Evolutionary conservation across 331 rosid genomes (phyloP), one percentile per base, ranked within the genome.

Genomic region (Rhamnella rubrinervis): DNA sequence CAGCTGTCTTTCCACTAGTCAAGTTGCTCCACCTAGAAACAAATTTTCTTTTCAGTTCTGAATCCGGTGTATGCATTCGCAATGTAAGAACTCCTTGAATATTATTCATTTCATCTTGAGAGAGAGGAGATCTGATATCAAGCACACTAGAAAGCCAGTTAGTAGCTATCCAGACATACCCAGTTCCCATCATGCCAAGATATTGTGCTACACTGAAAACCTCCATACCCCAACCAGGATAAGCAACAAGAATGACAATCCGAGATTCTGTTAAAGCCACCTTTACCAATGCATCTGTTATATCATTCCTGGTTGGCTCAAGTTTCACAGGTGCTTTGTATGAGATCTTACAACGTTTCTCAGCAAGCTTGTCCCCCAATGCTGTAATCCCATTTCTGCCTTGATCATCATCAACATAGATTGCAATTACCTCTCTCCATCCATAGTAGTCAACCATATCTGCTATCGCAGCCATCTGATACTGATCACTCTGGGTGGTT

Each of bases 91-190:
- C 85, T 66, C 99, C 99, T 74, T 89, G 89, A 66, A 95, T 84
- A 19, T 63, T 70, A 55, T 86, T 90, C 85, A 72, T 83, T 23
- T 11, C 28, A 65, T 78, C 79, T 28, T 73, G 40, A 70, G 90
- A 35, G 46, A 82, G 59, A 16, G 96, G 85, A 71, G 77, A 61
- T 13, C 61, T 31, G 17, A 85, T 79, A 64, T 95, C 99, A 40
- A 91, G 66, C 21, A 78, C 5, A 60, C 87, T 78, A 46, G 99
- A 73, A 46, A 95, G 92, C 79, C 91, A 95, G 73, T 63, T 65
- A 61, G 96, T 81, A 44, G 96, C 87, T 69, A 95, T 91, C 99
- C 99, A 95, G 4, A 91, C 99, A 73, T 87, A 91, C 14, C 99
- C 97, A 61, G 87, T 55, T 76, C 69, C 89, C 88, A 88, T 87